Percentiles rank a stretch among this genome's conserved stretches.
These are phyloP conservation scores for Aspergillus quadricinctus DNA, from an alignment of 2,329 filamentous ascomycete genomes.

Conservation along the genomic window DNA sequence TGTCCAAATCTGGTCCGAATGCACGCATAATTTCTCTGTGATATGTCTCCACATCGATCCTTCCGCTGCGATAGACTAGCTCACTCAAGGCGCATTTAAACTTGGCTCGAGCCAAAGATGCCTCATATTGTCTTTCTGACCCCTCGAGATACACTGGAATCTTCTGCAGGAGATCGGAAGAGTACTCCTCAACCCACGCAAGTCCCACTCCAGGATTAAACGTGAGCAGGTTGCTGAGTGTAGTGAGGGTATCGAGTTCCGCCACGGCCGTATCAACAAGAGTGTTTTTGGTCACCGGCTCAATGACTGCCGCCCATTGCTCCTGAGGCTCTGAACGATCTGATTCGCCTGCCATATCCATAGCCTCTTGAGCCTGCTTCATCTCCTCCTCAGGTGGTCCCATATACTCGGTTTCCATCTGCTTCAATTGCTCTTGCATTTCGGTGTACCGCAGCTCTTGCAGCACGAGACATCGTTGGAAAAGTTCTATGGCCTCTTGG, in stretches of 20 bases:
- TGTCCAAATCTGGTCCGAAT: conserved; percentile 38
- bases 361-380: conserved; percentile 7
- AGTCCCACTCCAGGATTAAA: conserved; percentile 43
- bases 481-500: conserved; percentile 58
- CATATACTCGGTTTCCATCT: conserved; percentile 29
- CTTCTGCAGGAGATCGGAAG: conserved; percentile 50
- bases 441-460: conserved; percentile 50
- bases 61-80: conserved; percentile 50
- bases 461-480: conserved; percentile 53
- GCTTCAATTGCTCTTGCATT: conserved; percentile 40
- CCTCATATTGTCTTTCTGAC: conserved; percentile 46
- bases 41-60: conserved; percentile 52
- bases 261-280: conserved; percentile 66
- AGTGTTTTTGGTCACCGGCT: conserved; percentile 60
- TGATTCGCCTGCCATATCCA: conserved; percentile 14
- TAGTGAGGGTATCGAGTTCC: conserved; percentile 54
- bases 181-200: conserved; percentile 56
- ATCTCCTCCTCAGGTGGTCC: conserved; percentile 11
- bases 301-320: conserved; percentile 63
- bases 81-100: conserved; percentile 56
- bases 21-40: conserved; percentile 40
- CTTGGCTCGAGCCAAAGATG: conserved; percentile 51
- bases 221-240: conserved; percentile 47
- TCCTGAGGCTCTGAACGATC: conserved; percentile 39
- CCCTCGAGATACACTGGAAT: conserved; percentile 50